phyloP scores from a whole-genome alignment of 2,329 filamentous ascomycete species.

The Albifimbria verrucaria region DNA sequence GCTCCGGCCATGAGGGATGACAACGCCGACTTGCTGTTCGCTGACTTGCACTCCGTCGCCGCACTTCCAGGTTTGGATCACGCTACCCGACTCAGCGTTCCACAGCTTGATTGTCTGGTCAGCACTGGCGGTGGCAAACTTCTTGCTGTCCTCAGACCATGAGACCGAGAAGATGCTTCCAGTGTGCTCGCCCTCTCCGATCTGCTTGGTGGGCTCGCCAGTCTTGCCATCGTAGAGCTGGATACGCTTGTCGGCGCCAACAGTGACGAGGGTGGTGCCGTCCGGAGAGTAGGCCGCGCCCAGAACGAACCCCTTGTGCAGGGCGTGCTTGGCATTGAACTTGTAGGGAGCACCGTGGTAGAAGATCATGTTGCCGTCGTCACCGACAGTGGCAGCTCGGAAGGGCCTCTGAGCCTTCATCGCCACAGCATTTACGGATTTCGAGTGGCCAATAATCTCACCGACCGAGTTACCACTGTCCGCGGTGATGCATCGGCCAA shows the following conservation, averaged over 20 bases:
- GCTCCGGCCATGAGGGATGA: conserved; percentile 76
- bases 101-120: conserved; percentile 94
- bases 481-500: conserved; percentile 89
- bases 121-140: conserved; percentile 85
- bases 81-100: conserved; percentile 79
- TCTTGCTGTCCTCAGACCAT: conserved; percentile 83
- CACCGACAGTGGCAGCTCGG: conserved; percentile 83
- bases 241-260: conserved; percentile 88
- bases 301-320: conserved; percentile 87
- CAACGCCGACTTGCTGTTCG: conserved; percentile 92
- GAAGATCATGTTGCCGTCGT: conserved; percentile 88
- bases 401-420: conserved; percentile 89
- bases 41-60: conserved; percentile 73
- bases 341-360: conserved; percentile 95
- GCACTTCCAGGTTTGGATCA: conserved; percentile 79
- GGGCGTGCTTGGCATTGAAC: conserved; percentile 78
- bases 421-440: conserved; percentile 85
- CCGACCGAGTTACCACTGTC: conserved; percentile 96
- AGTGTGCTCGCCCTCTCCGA: conserved; percentile 81
- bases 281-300: conserved; percentile 88
- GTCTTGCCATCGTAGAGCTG: conserved; percentile 97
- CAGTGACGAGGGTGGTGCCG: conserved; percentile 75
- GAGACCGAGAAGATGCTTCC: conserved; percentile 91
- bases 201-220: conserved; percentile 72
- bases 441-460: conserved; percentile 88